Percentiles rank a stretch among this genome's conserved stretches.
Conservation (phyloP, 345 rosid species). For the Eucalyptus polybractea region DNA sequence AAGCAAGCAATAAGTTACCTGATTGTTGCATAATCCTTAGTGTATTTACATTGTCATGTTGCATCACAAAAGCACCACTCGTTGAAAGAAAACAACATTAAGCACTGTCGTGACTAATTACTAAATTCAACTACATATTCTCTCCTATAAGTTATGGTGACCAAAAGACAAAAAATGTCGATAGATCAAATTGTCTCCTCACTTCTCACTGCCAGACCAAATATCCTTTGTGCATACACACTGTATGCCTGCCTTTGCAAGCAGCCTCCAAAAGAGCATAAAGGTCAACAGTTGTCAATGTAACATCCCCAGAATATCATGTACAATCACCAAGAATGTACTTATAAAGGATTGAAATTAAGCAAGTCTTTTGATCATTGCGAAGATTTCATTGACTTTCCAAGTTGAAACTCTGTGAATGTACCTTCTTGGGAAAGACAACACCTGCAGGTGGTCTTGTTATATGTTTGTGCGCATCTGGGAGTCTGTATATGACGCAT, state of each 20-base stretch:
- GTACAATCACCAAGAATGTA: not conserved
- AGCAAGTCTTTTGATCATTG: not conserved
- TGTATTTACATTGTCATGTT: not conserved
- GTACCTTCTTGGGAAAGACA: conserved; percentile 64
- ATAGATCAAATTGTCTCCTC: not conserved
- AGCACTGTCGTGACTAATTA: not conserved
- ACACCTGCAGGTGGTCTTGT: conserved; percentile 53
- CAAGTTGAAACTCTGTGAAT: not conserved
- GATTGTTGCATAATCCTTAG: not conserved
- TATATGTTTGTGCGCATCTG: conserved; percentile 56
- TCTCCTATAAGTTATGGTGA: not conserved
- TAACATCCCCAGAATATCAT: not conserved
- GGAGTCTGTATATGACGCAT: conserved; percentile 74
- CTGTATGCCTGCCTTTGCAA: not conserved
- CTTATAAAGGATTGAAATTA: not conserved
- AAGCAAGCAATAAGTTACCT: not conserved
- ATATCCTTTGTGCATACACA: not conserved
- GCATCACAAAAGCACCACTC: not conserved
- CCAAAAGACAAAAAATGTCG: not conserved
- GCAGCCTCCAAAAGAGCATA: not conserved
- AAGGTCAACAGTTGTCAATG: not conserved
- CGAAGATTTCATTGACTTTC: not conserved
- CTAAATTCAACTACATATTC: not conserved
- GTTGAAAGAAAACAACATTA: not conserved
- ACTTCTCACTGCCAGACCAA: not conserved